These are phyloP conservation scores for Dillenia suffruticosa DNA, from an alignment of 164 flowering plant genomes.

Conservation along the genomic window DNA sequence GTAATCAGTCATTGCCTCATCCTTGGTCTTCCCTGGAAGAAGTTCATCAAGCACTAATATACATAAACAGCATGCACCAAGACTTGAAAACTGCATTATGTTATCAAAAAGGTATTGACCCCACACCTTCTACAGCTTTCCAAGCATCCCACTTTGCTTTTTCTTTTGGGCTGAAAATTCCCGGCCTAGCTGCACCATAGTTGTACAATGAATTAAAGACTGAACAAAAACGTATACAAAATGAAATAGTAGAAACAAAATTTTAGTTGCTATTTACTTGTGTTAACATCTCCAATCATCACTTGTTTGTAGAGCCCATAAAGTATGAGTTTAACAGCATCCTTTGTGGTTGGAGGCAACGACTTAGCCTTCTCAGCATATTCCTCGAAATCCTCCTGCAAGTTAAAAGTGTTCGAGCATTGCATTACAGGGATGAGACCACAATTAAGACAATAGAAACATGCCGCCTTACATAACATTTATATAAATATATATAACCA, in stretches of 20 bases:
- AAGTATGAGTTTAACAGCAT: conserved; percentile 40
- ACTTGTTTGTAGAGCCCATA: conserved; percentile 55
- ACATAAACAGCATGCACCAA: background rate
- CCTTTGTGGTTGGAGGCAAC: conserved; percentile 32
- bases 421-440: too few relatives aligned
- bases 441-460: too few relatives aligned
- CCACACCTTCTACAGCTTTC: conserved; percentile 46
- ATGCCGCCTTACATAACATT: too few relatives aligned
- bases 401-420: too few relatives aligned
- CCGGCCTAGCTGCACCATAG: conserved; percentile 35
- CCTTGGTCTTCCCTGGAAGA: conserved; percentile 35
- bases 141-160: conserved; percentile 58
- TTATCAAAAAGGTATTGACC: background rate
- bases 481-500: too few relatives aligned
- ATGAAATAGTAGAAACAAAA: background rate
- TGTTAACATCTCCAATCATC: conserved; percentile 44
- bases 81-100: background rate
- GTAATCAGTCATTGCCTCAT: conserved; percentile 46
- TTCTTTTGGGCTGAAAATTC: conserved; percentile 36
- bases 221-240: background rate
- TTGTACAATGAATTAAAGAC: background rate
- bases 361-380: conserved; percentile 48
- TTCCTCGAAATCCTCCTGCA: conserved; percentile 48
- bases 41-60: background rate
- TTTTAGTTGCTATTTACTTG: conserved; percentile 19